Evolutionary conservation across 2,329 filamentous ascomycete genomes (phyloP).

Genomic region (Penicillium sp.): DNA sequence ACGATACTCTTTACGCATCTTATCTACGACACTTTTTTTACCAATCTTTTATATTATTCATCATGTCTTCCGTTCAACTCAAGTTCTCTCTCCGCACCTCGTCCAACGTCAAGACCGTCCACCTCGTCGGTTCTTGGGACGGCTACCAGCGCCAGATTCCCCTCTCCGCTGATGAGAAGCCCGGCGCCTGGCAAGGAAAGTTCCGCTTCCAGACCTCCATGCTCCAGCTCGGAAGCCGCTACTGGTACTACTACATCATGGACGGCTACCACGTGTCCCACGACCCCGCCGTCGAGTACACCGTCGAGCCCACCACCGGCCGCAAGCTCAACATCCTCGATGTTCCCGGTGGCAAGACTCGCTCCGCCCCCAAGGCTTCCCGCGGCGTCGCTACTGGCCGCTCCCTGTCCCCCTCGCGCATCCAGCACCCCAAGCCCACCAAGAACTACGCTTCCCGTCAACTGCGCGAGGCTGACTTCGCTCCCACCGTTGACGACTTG

Average conservation of each 20-base stretch:
- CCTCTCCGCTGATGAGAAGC: conserved; percentile 87
- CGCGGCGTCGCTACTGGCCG: conserved; percentile 79
- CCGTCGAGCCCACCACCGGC: conserved; percentile 92
- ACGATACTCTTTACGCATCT: conserved; percentile 20
- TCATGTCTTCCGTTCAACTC: conserved; percentile 87
- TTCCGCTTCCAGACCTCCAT: conserved; percentile 92
- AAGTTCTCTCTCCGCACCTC: conserved; percentile 96
- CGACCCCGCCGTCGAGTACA: conserved; percentile 86
- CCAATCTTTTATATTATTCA: conserved; percentile 20
- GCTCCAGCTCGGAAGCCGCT: conserved; percentile 83
- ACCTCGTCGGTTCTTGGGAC: conserved; percentile 97
- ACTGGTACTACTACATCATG: conserved; percentile 99
- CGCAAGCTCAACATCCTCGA: conserved; percentile 98
- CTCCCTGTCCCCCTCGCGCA: conserved; percentile 82
- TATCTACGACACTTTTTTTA: conserved; percentile 26
- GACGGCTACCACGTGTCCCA: conserved; percentile 98
- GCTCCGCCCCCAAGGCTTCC: conserved; percentile 37
- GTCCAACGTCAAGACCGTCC: conserved; percentile 94
- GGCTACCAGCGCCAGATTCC: conserved; percentile 93
- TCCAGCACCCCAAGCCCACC: conserved; percentile 86
- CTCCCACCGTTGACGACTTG: conserved; percentile 76
- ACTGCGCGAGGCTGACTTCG: conserved; percentile 81
- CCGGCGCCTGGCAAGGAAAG: conserved; percentile 90
- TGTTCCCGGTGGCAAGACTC: conserved; percentile 64
- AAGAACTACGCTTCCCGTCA: conserved; percentile 84